Evolutionary conservation across 2,329 filamentous ascomycete species (phyloP).

Genomic region (Sporothrix euskadiensis): DNA sequence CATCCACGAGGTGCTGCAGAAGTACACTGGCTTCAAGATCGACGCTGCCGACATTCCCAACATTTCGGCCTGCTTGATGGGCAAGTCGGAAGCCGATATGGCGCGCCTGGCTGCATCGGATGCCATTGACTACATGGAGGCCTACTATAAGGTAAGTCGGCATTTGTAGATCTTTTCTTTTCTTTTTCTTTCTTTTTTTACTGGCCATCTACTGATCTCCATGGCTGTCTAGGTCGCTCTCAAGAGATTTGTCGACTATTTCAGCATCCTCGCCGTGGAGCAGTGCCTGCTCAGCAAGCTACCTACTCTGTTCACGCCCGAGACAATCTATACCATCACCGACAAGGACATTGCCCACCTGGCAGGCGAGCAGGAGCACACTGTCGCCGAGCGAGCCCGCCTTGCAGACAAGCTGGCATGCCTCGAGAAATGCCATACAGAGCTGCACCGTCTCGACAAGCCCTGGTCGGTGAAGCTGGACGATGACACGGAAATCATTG

Average conservation of each 20-base stretch:
- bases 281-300: slow-evolving; percentile 34
- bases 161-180: too few species aligned
- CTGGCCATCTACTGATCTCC: too few species aligned
- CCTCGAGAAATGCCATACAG: too few species aligned
- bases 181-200: too few species aligned
- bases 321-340: slow-evolving; percentile 29
- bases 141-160: slow-evolving; percentile 47
- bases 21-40: not conserved
- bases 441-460: too few species aligned
- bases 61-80: too few species aligned
- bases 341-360: too few species aligned
- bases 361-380: too few species aligned
- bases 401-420: too few species aligned
- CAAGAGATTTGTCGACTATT: slow-evolving; percentile 36
- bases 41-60: not conserved
- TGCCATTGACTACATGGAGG: slow-evolving; percentile 45
- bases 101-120: slow-evolving; percentile 42
- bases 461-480: too few species aligned
- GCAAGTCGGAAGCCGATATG: slow-evolving; percentile 39
- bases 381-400: too few species aligned
- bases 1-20: not conserved
- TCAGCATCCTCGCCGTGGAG: slow-evolving; percentile 36
- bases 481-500: too few species aligned
- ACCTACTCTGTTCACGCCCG: slow-evolving; percentile 33
- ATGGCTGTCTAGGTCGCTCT: slow-evolving; percentile 32